Conservation (phyloP, 106 monocot species). For the Dendrobium huoshanense region DNA sequence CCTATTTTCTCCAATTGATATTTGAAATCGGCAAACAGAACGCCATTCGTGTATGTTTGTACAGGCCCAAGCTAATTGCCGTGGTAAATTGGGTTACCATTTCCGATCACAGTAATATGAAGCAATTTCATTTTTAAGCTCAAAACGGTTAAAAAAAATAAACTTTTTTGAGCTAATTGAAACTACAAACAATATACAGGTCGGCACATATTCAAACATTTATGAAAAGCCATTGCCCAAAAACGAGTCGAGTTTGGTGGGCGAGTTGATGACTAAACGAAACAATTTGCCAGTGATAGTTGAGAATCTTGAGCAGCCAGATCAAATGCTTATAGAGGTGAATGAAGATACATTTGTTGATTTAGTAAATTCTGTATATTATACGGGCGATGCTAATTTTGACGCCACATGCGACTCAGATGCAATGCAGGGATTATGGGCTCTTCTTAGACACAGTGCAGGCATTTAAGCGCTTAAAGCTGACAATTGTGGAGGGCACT, state of each 20-base stretch:
- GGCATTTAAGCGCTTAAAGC: conserved; percentile 43
- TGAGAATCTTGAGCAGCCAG: conserved; percentile 61
- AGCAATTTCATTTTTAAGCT: no score
- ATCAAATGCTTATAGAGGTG: conserved; percentile 85
- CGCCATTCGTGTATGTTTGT: no score
- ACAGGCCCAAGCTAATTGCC: no score
- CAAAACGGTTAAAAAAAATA: no score
- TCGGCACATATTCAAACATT: conserved; percentile 6
- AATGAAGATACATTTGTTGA: background rate
- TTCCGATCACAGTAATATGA: no score
- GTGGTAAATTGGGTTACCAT: no score
- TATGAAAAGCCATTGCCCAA: no score
- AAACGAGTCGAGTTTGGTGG: no score
- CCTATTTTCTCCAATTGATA: no score
- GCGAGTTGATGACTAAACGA: conserved; percentile 22
- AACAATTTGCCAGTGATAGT: conserved; percentile 42
- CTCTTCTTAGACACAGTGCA: conserved; percentile 69
- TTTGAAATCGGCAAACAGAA: no score
- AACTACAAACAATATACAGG: background rate
- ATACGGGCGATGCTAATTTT: background rate
- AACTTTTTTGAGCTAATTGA: background rate
- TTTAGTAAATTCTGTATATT: background rate
- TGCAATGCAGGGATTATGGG: conserved; percentile 59
- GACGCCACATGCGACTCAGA: conserved; percentile 15
- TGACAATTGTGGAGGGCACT: conserved; percentile 52